These are phyloP conservation scores for Diaporthe ampelina DNA, from an alignment of 2,329 filamentous ascomycete species.

Conservation along the genomic window DNA sequence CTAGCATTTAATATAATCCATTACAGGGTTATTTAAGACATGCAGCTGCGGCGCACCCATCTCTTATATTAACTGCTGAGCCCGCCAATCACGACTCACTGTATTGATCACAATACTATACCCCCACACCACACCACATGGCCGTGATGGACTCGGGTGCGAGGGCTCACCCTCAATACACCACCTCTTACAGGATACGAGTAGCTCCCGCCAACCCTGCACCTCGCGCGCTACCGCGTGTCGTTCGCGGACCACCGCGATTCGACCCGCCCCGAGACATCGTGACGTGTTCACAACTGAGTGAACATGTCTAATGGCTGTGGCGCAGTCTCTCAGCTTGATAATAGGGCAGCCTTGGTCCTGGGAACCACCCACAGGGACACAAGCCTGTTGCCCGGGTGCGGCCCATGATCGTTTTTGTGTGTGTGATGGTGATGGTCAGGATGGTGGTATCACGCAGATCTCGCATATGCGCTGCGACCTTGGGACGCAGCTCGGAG, in stretches of 20 bases:
- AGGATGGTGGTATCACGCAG: slow-evolving; percentile 6
- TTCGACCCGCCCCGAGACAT: slow-evolving; percentile 32
- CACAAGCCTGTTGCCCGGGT: neutral
- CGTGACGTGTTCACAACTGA: slow-evolving; percentile 13
- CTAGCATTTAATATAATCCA: neutral
- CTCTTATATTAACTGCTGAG: neutral
- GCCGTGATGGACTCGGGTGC: neutral
- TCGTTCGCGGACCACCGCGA: slow-evolving; percentile 26
- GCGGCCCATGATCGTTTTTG: slow-evolving; percentile 5
- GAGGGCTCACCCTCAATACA: slow-evolving; percentile 15
- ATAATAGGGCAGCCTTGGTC: neutral
- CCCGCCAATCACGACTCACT: slow-evolving; percentile 8
- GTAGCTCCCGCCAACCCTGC: slow-evolving; percentile 6
- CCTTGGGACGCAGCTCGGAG: slow-evolving; percentile 1
- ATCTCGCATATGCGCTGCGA: slow-evolving; percentile 29
- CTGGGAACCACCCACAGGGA: slow-evolving; percentile 3
- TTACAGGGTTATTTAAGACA: slow-evolving; percentile 29
- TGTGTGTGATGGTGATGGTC: neutral
- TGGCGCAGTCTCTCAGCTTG: neutral
- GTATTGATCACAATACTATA: slow-evolving; percentile 29
- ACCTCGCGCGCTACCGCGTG: slow-evolving; percentile 1
- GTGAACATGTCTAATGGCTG: neutral
- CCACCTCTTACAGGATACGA: slow-evolving; percentile 3
- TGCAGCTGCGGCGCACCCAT: slow-evolving; percentile 15
- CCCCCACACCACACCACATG: slow-evolving; percentile 2